phyloP scores from a whole-genome alignment of 345 rosid species.

The Syzygium oleosum region DNA sequence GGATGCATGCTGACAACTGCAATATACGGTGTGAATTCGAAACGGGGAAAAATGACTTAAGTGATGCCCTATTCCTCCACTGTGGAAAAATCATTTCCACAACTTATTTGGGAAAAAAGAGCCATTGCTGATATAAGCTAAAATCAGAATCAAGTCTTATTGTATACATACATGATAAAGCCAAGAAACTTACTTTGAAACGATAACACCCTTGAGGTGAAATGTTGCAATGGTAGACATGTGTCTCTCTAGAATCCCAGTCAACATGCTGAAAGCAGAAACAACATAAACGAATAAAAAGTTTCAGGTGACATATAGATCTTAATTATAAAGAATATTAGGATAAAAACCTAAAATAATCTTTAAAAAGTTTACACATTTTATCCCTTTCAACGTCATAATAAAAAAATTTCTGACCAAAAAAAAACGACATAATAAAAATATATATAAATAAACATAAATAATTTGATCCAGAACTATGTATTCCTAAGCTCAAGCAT shows the following conservation, averaged over 20 bases:
- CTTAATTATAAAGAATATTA: not conserved
- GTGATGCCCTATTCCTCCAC: not conserved
- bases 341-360: not conserved
- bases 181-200: constrained; percentile 39
- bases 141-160: not conserved
- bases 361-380: not conserved
- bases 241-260: constrained; percentile 47
- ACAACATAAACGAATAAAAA: not conserved
- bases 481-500: not conserved
- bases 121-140: not conserved
- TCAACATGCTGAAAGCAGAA: constrained; percentile 23
- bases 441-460: not conserved
- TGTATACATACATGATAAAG: not conserved
- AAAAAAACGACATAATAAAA: too few relatives aligned
- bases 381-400: not conserved
- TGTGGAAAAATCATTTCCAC: not conserved
- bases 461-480: not conserved
- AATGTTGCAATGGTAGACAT: constrained; percentile 49
- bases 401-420: not conserved
- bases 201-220: constrained; percentile 22
- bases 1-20: not conserved
- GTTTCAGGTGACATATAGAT: not conserved
- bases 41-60: not conserved
- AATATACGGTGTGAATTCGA: not conserved
- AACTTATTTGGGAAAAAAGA: not conserved